Evolutionary conservation across 441 rosid genomes (phyloP), one percentile per base, ranked within the genome.

Genomic region (Manihot esculenta): DNA sequence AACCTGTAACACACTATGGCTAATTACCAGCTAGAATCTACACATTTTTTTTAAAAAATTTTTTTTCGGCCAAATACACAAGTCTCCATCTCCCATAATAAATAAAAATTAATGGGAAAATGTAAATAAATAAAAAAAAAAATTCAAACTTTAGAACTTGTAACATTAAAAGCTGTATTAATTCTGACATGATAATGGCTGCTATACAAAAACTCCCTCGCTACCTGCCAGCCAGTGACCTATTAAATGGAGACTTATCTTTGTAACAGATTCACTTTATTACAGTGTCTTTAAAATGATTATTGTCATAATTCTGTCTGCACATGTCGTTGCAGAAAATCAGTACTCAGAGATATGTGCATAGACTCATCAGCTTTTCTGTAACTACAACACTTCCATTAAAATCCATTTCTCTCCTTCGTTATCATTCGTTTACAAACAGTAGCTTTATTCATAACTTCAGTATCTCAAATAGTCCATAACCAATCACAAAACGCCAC

Each of bases 211-310:
- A 73, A 71, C 80, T 45, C 44, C 18, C 33, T 57, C 71, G 42
- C 73, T 62, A 74, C 63, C 69, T 55, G 75, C 61, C 78, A 58
- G 75, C 65, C 78, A 58, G 38, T 66, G 74, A 49, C 50, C 38
- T 48, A 81, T 67, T 78, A 76, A 81, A 62, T 68, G 51, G 65
- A 66, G 70, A 21, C 74, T 76, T 71, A 68, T 72, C 72, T 68
- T 72, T 55, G 48, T 71, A 74, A 55, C 76, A 63, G 77, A 33
- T 54, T 76, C 51, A 67, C 68, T 80, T 80, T 38, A 77, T 68
- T 74, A 55, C 62, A 33, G 42, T 68, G 69, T 21, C 71, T 70
- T 57, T 64, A 30, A 56, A 64, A 20, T 42, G 30, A 69, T 65
- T 47, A 20, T 67, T 63, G 44, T 56, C 18, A 38, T 55, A 20